Evolutionary conservation across 352 stramenopile species (phyloP), one percentile per base, ranked within the genome.

Genomic region (Blastocystis sp.): DNA sequence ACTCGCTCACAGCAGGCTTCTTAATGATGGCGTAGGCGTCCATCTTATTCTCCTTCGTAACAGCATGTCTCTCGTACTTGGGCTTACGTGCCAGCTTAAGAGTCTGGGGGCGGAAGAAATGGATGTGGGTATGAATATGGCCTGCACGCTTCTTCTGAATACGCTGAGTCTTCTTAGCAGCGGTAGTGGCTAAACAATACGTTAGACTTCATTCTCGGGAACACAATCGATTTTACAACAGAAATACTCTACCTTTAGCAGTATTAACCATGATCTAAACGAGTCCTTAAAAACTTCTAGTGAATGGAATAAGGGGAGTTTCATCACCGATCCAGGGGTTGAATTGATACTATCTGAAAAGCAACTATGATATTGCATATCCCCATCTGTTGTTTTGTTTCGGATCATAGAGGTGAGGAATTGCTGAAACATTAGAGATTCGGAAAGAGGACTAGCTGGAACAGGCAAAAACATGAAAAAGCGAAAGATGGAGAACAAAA

Each of bases 21-120:
- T 99, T 99, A 93, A 99, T 98, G 91, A 99, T 97, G 92, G 95
- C 94, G 93, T 98, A 98, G 94, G 98, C 98, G 93, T 99, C 96
- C 90, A 98, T 93, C 91, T 96, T 97, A 92, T 94, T 97, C 20
- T 81, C 41, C 39, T 59, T 95, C 37, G 95, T 94, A 47, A 96
- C 93, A 90, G 94, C 92, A 93, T 98, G 98, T 91, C 92, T 93
- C 24, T 94, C 92, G 92, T 99, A 99, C 92, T 97, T 98, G 43
- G 97, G 97, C 66, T 96, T 96, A 90, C 96, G 94, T 34, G 93
- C 92, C 79, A 98, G 93, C 91, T 95, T 94, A 34, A 99, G 93
- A 87, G 97, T 99, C 93, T 98, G 98, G 73, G 97, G 96, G 93
- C 96, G 96, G 96, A 99, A 99, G 94, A 99, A 99, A 94, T 99